Evolutionary conservation across 768 basidiomycete genomes (phyloP).

Genomic region (Boletus eberwhitei): DNA sequence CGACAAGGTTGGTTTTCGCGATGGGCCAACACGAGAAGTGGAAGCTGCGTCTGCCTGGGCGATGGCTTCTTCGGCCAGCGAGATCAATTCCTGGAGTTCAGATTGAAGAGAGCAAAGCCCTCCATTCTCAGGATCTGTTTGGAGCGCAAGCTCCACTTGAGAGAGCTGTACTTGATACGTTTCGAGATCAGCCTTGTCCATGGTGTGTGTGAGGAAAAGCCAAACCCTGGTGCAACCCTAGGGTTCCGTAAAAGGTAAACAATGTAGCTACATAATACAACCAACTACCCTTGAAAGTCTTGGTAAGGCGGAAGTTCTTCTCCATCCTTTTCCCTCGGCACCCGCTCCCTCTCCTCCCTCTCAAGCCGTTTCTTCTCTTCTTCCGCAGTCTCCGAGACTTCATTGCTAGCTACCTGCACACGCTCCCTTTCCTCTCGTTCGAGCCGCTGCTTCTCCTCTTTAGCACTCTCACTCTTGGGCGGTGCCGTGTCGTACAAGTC

Average conservation of each 20-base stretch:
- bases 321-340: slow-evolving; percentile 33
- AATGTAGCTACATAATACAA: neutral
- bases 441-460: slow-evolving; percentile 66
- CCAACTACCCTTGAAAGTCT: slow-evolving; percentile 29
- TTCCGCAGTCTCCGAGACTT: slow-evolving; percentile 46
- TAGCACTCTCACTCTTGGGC: slow-evolving; percentile 47
- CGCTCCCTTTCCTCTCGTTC: slow-evolving; percentile 51
- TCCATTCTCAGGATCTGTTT: slow-evolving; percentile 67
- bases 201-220: neutral
- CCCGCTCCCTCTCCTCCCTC: slow-evolving; percentile 62
- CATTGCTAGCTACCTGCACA: slow-evolving; percentile 29
- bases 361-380: slow-evolving; percentile 65
- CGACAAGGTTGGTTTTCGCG: slow-evolving; percentile 51
- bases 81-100: slow-evolving; percentile 81
- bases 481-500: slow-evolving; percentile 31
- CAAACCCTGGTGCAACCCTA: neutral
- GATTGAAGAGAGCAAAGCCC: slow-evolving; percentile 71
- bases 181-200: slow-evolving; percentile 74
- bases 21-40: slow-evolving; percentile 52
- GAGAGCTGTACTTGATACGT: slow-evolving; percentile 87
- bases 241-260: slow-evolving; percentile 22
- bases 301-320: slow-evolving; percentile 46
- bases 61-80: slow-evolving; percentile 69
- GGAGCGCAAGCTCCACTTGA: slow-evolving; percentile 81
- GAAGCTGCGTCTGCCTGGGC: slow-evolving; percentile 65